A percentile compares a stretch with the other conserved stretches of the same genome.
phyloP scores from a whole-genome alignment of 495 filamentous ascomycete genomes.

The Echria macrotheca region DNA sequence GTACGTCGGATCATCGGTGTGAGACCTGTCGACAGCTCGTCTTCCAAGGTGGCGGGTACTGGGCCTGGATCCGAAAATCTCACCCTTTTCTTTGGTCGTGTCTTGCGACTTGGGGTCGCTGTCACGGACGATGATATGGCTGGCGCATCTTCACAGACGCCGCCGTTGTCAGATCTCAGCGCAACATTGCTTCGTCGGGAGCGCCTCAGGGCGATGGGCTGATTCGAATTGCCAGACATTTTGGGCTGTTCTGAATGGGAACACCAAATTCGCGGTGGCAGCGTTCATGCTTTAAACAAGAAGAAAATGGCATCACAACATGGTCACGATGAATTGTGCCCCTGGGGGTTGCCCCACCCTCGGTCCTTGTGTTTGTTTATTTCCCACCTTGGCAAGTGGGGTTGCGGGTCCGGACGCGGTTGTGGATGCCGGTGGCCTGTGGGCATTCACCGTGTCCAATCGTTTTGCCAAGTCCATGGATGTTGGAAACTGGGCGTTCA shows the following conservation, averaged over 20 bases:
- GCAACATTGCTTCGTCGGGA: neutral
- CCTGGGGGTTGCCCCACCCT: neutral
- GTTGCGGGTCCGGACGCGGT: slow-evolving; percentile 1
- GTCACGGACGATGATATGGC: slow-evolving; percentile 5
- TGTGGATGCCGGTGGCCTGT: neutral
- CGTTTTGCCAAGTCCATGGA: neutral
- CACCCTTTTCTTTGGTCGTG: slow-evolving; percentile 53
- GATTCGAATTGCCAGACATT: neutral
- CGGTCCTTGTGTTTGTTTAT: slow-evolving; percentile 15
- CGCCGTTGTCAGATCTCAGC: no score
- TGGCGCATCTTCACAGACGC: no score
- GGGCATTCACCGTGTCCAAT: neutral
- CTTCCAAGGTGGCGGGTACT: slow-evolving; percentile 12
- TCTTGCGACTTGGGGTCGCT: slow-evolving; percentile 16
- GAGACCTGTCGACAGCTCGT: slow-evolving; percentile 52
- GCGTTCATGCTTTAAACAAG: no score
- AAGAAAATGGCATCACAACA: neutral
- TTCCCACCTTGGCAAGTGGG: slow-evolving; percentile 11
- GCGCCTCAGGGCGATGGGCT: neutral
- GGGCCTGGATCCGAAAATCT: slow-evolving; percentile 70
- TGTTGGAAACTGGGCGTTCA: neutral
- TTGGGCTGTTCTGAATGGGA: neutral
- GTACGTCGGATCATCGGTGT: slow-evolving; percentile 62
- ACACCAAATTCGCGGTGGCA: no score
- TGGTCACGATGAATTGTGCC: neutral